phyloP scores from a whole-genome alignment of 2,329 filamentous ascomycete species.

The Gnomoniopsis smithogilvyi region DNA sequence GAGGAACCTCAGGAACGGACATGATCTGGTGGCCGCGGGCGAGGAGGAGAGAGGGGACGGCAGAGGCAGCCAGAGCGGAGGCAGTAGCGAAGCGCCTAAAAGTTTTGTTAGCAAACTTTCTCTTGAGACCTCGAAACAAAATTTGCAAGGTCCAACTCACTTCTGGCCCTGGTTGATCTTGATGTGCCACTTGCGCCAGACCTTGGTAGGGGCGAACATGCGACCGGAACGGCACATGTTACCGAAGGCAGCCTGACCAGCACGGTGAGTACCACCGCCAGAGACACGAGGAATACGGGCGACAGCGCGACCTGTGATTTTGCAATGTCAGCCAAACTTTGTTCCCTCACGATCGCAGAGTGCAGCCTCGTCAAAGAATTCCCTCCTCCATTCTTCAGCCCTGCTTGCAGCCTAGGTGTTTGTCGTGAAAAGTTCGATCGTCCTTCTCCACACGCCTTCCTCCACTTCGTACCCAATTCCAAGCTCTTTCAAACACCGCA shows the following conservation, averaged over 20 bases:
- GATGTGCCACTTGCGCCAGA: slow-evolving; percentile 99
- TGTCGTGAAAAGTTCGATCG: neutral
- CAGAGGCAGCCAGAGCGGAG: slow-evolving; percentile 95
- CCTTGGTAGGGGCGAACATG: slow-evolving; percentile 99
- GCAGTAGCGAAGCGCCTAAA: slow-evolving; percentile 90
- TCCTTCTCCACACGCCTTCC: neutral
- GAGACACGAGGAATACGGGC: slow-evolving; percentile 99
- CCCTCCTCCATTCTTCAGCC: neutral
- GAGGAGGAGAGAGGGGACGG: slow-evolving; percentile 89
- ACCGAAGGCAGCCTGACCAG: slow-evolving; percentile 99
- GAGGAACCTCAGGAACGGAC: slow-evolving; percentile 90
- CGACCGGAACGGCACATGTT: slow-evolving; percentile 99
- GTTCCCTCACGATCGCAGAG: neutral
- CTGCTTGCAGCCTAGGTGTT: neutral
- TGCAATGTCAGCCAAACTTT: slow-evolving; percentile 23
- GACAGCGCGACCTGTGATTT: slow-evolving; percentile 82
- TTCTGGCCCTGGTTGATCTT: slow-evolving; percentile 99
- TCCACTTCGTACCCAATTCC: neutral
- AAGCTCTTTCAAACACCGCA: neutral
- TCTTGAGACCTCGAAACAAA: neutral
- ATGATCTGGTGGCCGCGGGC: slow-evolving; percentile 96
- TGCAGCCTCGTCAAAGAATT: neutral
- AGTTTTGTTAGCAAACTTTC: slow-evolving; percentile 15
- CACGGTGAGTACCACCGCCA: slow-evolving; percentile 99
- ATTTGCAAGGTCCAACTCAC: slow-evolving; percentile 46